These are phyloP conservation scores for Mallotus nudiflorus DNA, from an alignment of 345 rosid species.

Conservation along the genomic window DNA sequence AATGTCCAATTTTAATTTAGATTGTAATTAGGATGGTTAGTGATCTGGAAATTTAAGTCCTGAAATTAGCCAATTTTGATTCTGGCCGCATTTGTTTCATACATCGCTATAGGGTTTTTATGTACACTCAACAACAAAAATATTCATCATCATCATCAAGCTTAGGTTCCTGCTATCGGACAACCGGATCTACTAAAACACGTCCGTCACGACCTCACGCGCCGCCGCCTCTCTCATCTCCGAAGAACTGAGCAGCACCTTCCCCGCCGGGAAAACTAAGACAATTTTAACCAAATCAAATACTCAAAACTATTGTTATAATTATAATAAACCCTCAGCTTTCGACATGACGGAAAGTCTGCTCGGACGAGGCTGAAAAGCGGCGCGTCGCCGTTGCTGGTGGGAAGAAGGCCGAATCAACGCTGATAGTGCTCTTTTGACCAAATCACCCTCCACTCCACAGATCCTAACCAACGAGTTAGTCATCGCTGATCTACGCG, in stretches of 20 bases:
- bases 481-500: constrained; percentile 70
- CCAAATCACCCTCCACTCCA: constrained; percentile 67
- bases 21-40: background rate
- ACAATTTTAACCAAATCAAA: background rate
- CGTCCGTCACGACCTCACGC: constrained; percentile 6
- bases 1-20: background rate
- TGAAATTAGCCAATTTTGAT: background rate
- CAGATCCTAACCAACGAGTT: constrained; percentile 73
- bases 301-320: background rate
- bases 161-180: background rate
- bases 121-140: constrained; percentile 7
- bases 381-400: constrained; percentile 49
- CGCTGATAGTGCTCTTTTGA: constrained; percentile 51
- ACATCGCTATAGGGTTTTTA: constrained; percentile 2
- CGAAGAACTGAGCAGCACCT: background rate
- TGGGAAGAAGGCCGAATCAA: constrained; percentile 58
- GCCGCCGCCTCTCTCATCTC: background rate
- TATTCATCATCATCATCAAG: background rate
- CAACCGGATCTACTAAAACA: constrained; percentile 4
- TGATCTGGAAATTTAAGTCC: background rate
- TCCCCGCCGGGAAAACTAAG: background rate
- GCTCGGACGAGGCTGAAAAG: constrained; percentile 70
- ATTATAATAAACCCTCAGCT: constrained; percentile 33
- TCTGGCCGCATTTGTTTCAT: constrained; percentile 8
- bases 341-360: constrained; percentile 52